Conservation (phyloP, 495 filamentous ascomycete species). For the Cetradonia linearis region DNA sequence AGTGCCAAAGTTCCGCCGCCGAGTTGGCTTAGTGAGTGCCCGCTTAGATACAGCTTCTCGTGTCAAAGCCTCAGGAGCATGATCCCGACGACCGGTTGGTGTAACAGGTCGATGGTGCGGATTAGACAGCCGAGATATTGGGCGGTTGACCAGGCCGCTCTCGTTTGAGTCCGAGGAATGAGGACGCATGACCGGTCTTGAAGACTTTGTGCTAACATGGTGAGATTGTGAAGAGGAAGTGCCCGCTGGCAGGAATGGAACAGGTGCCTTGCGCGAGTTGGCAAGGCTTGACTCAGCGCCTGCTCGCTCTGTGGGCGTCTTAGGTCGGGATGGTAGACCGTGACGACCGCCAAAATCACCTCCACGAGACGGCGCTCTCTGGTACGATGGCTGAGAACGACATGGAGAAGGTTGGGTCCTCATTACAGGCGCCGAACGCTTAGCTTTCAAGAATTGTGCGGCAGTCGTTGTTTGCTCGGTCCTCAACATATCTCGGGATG, state of each 20-base stretch:
- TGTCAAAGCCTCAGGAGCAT: conserved; percentile 38
- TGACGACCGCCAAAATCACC: conserved; percentile 35
- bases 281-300: conserved; percentile 42
- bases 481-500: conserved; percentile 42
- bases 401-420: conserved; percentile 38
- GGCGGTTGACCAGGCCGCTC: conserved; percentile 35
- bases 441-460: conserved; percentile 66
- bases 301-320: conserved; percentile 60
- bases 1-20: conserved; percentile 75
- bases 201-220: conserved; percentile 60
- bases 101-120: conserved; percentile 37
- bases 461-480: conserved; percentile 57
- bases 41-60: conserved; percentile 51
- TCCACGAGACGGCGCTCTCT: conserved; percentile 34
- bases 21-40: conserved; percentile 62
- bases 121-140: conserved; percentile 42
- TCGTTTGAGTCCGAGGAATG: conserved; percentile 58
- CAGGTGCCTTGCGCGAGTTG: conserved; percentile 46
- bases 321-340: conserved; percentile 46
- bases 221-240: conserved; percentile 66
- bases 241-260: conserved; percentile 76
- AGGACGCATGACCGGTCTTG: conserved; percentile 60
- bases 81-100: conserved; percentile 33
- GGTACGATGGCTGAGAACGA: conserved; percentile 28
- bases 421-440: conserved; percentile 80